Evolutionary conservation across 768 basidiomycete genomes (phyloP).

Genomic region (Pleurotus giganteus): DNA sequence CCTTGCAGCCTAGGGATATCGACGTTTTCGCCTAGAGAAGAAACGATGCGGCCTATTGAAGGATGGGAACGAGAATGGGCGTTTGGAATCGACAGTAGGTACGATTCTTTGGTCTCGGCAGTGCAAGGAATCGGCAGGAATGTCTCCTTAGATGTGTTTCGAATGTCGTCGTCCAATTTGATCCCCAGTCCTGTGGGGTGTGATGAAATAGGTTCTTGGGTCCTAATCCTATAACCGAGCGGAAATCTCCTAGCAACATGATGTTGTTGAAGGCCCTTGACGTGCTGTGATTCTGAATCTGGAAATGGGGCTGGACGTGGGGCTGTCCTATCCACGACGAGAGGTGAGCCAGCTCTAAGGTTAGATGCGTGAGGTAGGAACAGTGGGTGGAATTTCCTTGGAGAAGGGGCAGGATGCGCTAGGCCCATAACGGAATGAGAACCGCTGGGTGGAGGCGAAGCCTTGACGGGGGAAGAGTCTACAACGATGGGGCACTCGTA

Average conservation of each 20-base stretch:
- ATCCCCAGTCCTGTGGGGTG: conserved; percentile 9
- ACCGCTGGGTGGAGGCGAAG: neutral
- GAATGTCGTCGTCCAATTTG: neutral
- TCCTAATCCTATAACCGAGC: neutral
- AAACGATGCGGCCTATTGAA: conserved; percentile 42
- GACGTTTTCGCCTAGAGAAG: conserved; percentile 17
- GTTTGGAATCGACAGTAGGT: conserved; percentile 24
- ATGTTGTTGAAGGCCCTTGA: conserved; percentile 52
- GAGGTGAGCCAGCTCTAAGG: conserved; percentile 10
- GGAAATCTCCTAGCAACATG: neutral
- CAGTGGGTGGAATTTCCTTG: conserved; percentile 41
- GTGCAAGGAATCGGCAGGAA: neutral
- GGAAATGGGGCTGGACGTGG: conserved; percentile 44
- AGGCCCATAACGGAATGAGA: neutral
- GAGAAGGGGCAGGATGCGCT: neutral
- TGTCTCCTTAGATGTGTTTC: neutral
- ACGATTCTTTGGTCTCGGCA: conserved; percentile 11
- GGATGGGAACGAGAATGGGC: conserved; percentile 35
- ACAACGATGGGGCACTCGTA: conserved; percentile 7
- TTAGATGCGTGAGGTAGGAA: conserved; percentile 35
- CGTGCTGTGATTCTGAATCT: conserved; percentile 50
- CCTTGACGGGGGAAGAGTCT: neutral
- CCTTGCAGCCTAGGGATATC: conserved; percentile 11
- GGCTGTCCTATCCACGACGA: conserved; percentile 7
- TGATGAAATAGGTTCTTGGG: neutral